A percentile compares a stretch with the other conserved stretches of the same genome.
These are phyloP conservation scores for Termitomyces sp. DNA, from an alignment of 768 basidiomycete species.

Conservation along the genomic window DNA sequence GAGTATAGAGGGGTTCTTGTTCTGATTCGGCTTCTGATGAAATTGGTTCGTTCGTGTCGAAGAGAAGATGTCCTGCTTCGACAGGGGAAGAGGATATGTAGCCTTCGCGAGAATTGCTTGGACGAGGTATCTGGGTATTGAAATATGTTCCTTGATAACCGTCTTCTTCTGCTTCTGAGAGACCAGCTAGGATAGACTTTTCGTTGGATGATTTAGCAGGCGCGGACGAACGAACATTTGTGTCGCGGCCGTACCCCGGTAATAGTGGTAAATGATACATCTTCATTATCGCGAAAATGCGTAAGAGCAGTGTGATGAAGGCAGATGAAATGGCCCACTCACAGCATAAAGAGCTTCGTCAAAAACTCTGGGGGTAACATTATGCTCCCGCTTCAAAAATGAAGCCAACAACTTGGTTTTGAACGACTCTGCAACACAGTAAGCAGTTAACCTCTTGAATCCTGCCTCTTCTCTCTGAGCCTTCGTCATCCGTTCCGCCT, in stretches of 20 bases:
- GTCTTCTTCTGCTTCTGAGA: conserved; percentile 86
- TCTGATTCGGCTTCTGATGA: conserved; percentile 10
- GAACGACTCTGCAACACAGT: conserved; percentile 82
- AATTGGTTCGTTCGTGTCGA: neutral
- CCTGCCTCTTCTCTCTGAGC: conserved; percentile 77
- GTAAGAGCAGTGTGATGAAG: neutral
- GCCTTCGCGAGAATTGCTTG: conserved; percentile 42
- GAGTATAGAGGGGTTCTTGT: conserved; percentile 3
- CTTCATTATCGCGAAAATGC: conserved; percentile 29
- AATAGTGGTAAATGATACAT: conserved; percentile 90
- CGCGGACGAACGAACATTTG: conserved; percentile 81
- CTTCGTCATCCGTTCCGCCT: conserved; percentile 86
- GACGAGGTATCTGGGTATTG: conserved; percentile 26
- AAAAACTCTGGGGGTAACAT: conserved; percentile 78
- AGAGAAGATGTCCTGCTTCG: conserved; percentile 21
- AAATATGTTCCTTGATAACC: conserved; percentile 90
- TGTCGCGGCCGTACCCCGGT: conserved; percentile 83
- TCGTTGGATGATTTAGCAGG: conserved; percentile 45
- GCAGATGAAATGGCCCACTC: conserved; percentile 23
- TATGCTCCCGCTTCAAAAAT: conserved; percentile 91
- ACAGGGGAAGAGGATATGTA: conserved; percentile 52
- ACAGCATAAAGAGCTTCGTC: conserved; percentile 94
- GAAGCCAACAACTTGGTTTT: conserved; percentile 79
- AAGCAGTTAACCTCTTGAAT: conserved; percentile 80
- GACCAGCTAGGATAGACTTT: conserved; percentile 56